A percentile compares a stretch with the other conserved stretches of the same genome.
Conservation (phyloP, 2,329 filamentous ascomycete genomes). For the Cryphonectria radicalis region DNA sequence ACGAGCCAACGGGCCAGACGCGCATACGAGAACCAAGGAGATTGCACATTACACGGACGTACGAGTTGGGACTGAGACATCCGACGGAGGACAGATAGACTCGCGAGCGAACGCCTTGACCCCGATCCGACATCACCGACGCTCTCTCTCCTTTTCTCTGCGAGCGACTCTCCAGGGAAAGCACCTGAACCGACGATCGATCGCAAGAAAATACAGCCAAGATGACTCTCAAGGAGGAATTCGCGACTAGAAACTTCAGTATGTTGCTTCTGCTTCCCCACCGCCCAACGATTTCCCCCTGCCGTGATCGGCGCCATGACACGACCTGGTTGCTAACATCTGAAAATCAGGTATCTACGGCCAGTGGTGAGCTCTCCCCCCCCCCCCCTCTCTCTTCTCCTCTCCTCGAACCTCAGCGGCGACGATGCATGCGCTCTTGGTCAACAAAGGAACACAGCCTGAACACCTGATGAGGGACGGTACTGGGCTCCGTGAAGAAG, state of each 20-base stretch:
- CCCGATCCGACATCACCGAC: not conserved
- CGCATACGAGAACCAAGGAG: not conserved
- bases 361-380: conserved; percentile 65
- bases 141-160: not conserved
- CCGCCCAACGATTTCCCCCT: not conserved
- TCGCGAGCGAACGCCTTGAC: not conserved
- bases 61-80: conserved; percentile 13
- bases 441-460: not conserved
- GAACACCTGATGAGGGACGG: not conserved
- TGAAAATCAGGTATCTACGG: conserved; percentile 67
- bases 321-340: conserved; percentile 39
- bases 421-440: conserved; percentile 14
- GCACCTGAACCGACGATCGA: not conserved
- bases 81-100: conserved; percentile 14
- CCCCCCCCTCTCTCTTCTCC: too few species aligned
- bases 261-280: conserved; percentile 40
- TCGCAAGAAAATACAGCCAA: conserved; percentile 43
- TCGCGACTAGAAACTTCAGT: conserved; percentile 77
- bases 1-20: not conserved
- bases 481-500: not conserved
- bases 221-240: conserved; percentile 74
- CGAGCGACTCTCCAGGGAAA: not conserved
- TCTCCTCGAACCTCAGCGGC: not conserved
- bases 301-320: conserved; percentile 24
- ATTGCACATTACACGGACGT: conserved; percentile 9